Evolutionary conservation across 2,329 filamentous ascomycete genomes (phyloP).

Genomic region (Aspergillus caelatus): DNA sequence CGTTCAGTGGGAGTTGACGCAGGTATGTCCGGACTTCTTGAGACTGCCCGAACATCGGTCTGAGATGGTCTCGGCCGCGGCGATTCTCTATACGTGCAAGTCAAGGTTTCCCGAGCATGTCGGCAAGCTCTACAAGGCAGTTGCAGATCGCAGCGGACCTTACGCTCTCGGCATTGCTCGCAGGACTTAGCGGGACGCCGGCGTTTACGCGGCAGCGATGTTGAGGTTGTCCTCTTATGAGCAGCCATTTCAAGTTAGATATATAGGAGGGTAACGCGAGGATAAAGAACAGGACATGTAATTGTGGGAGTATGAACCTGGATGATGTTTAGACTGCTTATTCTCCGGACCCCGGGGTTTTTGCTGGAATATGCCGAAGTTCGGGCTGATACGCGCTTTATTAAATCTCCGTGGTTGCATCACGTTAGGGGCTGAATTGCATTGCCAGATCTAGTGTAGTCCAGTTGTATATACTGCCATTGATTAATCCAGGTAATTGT

Average conservation of each 20-base stretch:
- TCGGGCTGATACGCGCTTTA: not conserved
- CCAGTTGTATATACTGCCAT: too few species aligned
- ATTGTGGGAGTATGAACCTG: too few species aligned
- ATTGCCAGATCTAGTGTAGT: too few species aligned
- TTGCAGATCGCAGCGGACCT: slow-evolving; percentile 33
- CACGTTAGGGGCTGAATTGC: too few species aligned
- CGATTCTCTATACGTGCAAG: slow-evolving; percentile 24
- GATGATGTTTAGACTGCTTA: not conserved
- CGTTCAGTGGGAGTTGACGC: not conserved
- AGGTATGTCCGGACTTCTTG: not conserved
- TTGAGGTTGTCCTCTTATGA: not conserved
- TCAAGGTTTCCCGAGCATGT: slow-evolving; percentile 22
- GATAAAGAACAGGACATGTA: too few species aligned
- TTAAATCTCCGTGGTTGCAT: not conserved
- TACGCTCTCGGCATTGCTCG: slow-evolving; percentile 33
- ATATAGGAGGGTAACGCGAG: not conserved
- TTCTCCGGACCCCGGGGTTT: not conserved
- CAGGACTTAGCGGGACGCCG: slow-evolving; percentile 31
- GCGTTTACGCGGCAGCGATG: slow-evolving; percentile 22
- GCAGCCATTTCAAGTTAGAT: not conserved
- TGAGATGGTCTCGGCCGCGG: slow-evolving; percentile 17
- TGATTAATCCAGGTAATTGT: too few species aligned
- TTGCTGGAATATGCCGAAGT: not conserved
- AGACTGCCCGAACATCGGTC: not conserved
- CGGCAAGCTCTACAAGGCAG: slow-evolving; percentile 32